phyloP scores from a whole-genome alignment of 331 rosid species.

The Acacia concinna region DNA sequence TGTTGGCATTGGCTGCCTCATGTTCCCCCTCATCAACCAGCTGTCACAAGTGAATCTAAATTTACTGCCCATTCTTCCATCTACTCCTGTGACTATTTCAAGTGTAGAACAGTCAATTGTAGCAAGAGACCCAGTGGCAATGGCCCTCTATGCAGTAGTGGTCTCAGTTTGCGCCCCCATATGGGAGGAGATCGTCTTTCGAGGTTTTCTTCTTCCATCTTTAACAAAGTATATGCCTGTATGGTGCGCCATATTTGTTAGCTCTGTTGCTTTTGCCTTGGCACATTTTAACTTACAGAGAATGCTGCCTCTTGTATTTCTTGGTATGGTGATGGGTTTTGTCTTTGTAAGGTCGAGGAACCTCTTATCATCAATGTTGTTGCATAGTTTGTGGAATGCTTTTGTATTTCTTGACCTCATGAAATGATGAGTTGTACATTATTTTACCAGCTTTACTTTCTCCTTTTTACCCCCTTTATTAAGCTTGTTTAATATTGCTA shows the following conservation, averaged over 20 bases:
- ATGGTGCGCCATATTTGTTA: constrained; percentile 54
- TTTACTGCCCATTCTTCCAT: constrained; percentile 52
- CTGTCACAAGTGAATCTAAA: constrained; percentile 56
- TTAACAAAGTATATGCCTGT: constrained; percentile 63
- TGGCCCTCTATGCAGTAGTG: constrained; percentile 61
- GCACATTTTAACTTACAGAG: constrained; percentile 65
- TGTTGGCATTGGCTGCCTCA: constrained; percentile 53
- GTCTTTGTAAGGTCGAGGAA: constrained; percentile 54
- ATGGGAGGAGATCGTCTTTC: constrained; percentile 67
- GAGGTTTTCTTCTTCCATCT: constrained; percentile 64
- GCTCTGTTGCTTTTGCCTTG: constrained; percentile 59
- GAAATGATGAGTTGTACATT: constrained; percentile 35
- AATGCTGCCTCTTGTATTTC: constrained; percentile 58
- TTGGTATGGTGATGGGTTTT: constrained; percentile 57
- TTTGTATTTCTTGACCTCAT: constrained; percentile 63
- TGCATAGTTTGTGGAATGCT: constrained; percentile 71
- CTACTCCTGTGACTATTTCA: constrained; percentile 50
- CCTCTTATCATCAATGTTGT: constrained; percentile 57
- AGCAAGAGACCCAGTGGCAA: constrained; percentile 59
- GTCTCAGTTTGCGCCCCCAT: constrained; percentile 60
- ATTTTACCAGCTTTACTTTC: not conserved
- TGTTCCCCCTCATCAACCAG: constrained; percentile 60
- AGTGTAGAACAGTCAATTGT: constrained; percentile 61
- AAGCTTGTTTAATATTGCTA: constrained; percentile 6
- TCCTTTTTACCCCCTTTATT: not conserved